phyloP scores from a whole-genome alignment of 1,139 yeast genomes.

The Suhomyces maxii region DNA sequence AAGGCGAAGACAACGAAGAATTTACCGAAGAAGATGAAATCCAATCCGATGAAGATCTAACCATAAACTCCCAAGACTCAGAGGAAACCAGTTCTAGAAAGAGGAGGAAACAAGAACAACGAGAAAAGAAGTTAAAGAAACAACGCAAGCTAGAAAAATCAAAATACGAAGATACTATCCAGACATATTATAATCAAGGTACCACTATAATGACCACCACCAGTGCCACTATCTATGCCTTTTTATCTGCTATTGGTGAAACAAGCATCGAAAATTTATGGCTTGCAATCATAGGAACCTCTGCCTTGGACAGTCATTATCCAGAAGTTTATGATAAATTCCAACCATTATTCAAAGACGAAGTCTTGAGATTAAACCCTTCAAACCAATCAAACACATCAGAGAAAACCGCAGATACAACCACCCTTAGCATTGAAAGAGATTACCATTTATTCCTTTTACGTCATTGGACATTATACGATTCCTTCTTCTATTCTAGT shows the following conservation, averaged over 20 bases:
- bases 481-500: constrained; percentile 84
- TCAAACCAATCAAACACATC: constrained; percentile 17
- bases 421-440: constrained; percentile 65
- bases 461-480: constrained; percentile 92
- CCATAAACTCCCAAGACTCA: constrained; percentile 32
- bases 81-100: constrained; percentile 32
- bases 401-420: constrained; percentile 59
- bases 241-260: constrained; percentile 71
- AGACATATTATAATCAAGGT: constrained; percentile 79
- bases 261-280: constrained; percentile 65
- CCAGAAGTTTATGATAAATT: constrained; percentile 76
- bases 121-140: constrained; percentile 30
- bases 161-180: constrained; percentile 62
- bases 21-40: constrained; percentile 25
- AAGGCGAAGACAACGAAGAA: constrained; percentile 22
- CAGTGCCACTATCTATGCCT: constrained; percentile 76
- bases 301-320: constrained; percentile 72
- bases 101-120: constrained; percentile 32
- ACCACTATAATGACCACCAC: constrained; percentile 74
- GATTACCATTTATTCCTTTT: constrained; percentile 85
- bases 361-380: constrained; percentile 68
- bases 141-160: constrained; percentile 30
- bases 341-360: constrained; percentile 77
- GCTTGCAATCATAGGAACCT: constrained; percentile 87
- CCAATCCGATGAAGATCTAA: constrained; percentile 27